phyloP scores from a whole-genome alignment of 2,329 filamentous ascomycete species.

The Penicillium hesseltinei region DNA sequence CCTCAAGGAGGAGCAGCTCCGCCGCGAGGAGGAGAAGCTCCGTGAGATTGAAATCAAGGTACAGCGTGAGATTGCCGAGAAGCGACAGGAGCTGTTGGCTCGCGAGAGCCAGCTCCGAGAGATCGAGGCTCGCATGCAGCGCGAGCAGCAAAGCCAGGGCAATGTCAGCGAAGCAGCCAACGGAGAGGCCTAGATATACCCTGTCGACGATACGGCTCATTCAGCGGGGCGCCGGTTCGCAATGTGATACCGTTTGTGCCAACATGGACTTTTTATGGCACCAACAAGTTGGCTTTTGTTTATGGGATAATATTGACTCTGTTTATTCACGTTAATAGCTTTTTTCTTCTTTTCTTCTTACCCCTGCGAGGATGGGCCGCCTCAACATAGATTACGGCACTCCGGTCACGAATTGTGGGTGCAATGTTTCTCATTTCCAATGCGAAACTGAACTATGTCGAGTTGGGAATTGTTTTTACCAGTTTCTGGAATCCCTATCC shows the following conservation, averaged over 20 bases:
- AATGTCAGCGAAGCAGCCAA: conserved; percentile 34
- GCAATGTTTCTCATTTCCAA: conserved; percentile 13
- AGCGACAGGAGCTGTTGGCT: conserved; percentile 95
- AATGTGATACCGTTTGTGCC: conserved; percentile 37
- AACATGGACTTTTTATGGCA: conserved; percentile 34
- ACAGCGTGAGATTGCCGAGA: conserved; percentile 99
- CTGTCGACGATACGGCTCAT: conserved; percentile 29
- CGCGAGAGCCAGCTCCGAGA: conserved; percentile 98
- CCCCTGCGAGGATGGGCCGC: conserved; percentile 21
- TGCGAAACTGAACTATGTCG: neutral
- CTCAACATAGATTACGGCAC: conserved; percentile 33
- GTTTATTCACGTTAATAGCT: conserved; percentile 44
- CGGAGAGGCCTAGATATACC: conserved; percentile 39
- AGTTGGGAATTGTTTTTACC: neutral
- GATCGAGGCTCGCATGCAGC: conserved; percentile 96
- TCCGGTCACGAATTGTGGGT: conserved; percentile 29
- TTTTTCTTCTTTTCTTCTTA: conserved; percentile 26
- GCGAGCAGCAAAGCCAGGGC: conserved; percentile 65
- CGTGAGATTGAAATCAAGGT: conserved; percentile 99
- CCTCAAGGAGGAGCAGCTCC: conserved; percentile 98
- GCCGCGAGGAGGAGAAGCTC: conserved; percentile 98
- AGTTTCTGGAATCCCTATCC: neutral
- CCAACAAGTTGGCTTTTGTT: conserved; percentile 35
- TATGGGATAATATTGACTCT: conserved; percentile 42
- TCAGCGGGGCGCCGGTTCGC: conserved; percentile 30